phyloP scores from a whole-genome alignment of 176 grass and related monocot genomes.

The Raddia distichophylla region DNA sequence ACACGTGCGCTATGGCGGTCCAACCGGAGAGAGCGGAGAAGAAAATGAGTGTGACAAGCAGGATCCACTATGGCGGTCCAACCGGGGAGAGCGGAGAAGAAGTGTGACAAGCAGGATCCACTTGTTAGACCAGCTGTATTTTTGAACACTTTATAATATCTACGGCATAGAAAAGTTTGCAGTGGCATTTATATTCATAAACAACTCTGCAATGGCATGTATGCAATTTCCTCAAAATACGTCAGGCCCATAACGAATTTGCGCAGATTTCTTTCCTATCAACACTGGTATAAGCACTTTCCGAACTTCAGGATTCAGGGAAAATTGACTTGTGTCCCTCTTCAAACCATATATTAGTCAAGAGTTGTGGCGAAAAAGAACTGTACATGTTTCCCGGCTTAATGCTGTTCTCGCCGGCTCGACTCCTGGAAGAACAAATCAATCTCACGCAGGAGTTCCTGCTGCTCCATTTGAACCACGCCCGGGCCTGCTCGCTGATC shows the following conservation, averaged over 20 bases:
- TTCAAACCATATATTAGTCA: not conserved
- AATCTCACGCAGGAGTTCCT: conserved; percentile 64
- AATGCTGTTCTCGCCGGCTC: conserved; percentile 36
- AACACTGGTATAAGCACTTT: not conserved
- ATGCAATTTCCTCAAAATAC: too few relatives aligned
- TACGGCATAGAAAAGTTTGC: too few relatives aligned
- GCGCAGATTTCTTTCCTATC: not conserved
- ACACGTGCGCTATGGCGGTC: too few relatives aligned
- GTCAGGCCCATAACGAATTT: not conserved
- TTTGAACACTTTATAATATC: too few relatives aligned
- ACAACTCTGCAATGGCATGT: too few relatives aligned
- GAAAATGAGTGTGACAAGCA: too few relatives aligned
- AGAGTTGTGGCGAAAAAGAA: not conserved
- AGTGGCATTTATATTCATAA: too few relatives aligned
- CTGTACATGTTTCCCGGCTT: not conserved
- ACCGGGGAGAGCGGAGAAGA: too few relatives aligned
- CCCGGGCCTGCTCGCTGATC: conserved; percentile 27
- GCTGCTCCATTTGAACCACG: conserved; percentile 43
- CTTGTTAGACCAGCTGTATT: too few relatives aligned
- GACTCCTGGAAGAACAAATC: conserved; percentile 81
- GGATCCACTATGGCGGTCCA: too few relatives aligned
- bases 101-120: too few relatives aligned
- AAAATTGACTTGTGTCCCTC: not conserved
- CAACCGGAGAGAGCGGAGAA: too few relatives aligned
- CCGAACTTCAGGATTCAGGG: conserved; percentile 7